Percentiles rank a stretch among this genome's conserved stretches.
Evolutionary conservation across 495 filamentous ascomycete species (phyloP).

Genomic region (Collariella sp.): DNA sequence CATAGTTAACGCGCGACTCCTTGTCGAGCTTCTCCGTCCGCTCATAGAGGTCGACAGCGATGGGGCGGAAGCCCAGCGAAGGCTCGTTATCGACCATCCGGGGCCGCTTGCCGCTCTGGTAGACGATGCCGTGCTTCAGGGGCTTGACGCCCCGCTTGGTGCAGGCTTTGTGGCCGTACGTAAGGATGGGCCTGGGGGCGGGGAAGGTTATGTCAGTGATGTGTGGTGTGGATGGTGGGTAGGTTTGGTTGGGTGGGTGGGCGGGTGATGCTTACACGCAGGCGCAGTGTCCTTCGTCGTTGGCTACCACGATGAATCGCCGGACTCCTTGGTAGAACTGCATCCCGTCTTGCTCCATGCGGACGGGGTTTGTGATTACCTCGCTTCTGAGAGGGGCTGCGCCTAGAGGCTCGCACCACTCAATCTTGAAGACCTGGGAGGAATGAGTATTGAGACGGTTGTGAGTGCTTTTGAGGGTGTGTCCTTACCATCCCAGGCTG

Average conservation of each 20-base stretch:
- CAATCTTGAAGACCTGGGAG: slow-evolving; percentile 38
- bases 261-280: slow-evolving; percentile 36
- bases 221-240: not conserved
- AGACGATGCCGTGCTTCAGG: slow-evolving; percentile 39
- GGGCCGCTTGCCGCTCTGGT: slow-evolving; percentile 24
- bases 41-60: slow-evolving; percentile 27
- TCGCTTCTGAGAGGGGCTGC: slow-evolving; percentile 19
- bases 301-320: slow-evolving; percentile 41
- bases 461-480: not conserved
- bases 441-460: not conserved
- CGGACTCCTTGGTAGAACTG: slow-evolving; percentile 38
- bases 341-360: slow-evolving; percentile 14
- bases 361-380: slow-evolving; percentile 22
- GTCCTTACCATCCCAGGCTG: slow-evolving; percentile 33
- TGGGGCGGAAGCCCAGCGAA: slow-evolving; percentile 33
- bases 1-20: slow-evolving; percentile 41
- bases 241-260: no score
- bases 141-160: slow-evolving; percentile 40
- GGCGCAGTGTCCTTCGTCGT: slow-evolving; percentile 39
- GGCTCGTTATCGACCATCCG: slow-evolving; percentile 30
- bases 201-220: not conserved
- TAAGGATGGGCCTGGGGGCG: slow-evolving; percentile 38
- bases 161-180: slow-evolving; percentile 38
- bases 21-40: slow-evolving; percentile 32
- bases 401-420: slow-evolving; percentile 40